Conservation (phyloP, 2,329 filamentous ascomycete species). For the Teratosphaeria destructans region DNA sequence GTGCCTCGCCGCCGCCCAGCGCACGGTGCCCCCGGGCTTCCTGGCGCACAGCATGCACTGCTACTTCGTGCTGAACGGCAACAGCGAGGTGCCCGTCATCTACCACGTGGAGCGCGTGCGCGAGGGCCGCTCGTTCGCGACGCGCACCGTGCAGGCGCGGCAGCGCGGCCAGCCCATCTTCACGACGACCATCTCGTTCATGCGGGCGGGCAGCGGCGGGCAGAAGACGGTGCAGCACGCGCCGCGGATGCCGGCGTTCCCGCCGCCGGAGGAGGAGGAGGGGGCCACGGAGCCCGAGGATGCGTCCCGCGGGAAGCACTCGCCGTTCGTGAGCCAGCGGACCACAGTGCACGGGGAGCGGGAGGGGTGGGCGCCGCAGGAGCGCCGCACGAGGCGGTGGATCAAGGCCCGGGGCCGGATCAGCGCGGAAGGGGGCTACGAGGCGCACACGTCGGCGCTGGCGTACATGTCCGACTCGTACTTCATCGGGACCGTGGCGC, state of each 20-base stretch:
- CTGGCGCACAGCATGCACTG: conserved; percentile 94
- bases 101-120: conserved; percentile 93
- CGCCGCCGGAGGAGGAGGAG: conserved; percentile 30
- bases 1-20: conserved; percentile 75
- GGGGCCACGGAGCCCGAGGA: conserved; percentile 8
- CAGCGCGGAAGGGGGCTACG: conserved; percentile 59
- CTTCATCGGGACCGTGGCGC: conserved; percentile 81
- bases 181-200: conserved; percentile 88
- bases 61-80: conserved; percentile 92
- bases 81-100: conserved; percentile 72
- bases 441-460: conserved; percentile 75
- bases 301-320: conserved; percentile 26
- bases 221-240: conserved; percentile 55
- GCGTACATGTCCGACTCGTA: conserved; percentile 90
- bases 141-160: conserved; percentile 87
- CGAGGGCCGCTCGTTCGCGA: conserved; percentile 80
- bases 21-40: conserved; percentile 72
- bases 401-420: conserved; percentile 65
- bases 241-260: conserved; percentile 39
- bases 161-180: conserved; percentile 87
- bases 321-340: conserved; percentile 49
- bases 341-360: conserved; percentile 46
- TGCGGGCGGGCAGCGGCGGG: conserved; percentile 52
- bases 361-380: conserved; percentile 44
- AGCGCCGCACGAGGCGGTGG: conserved; percentile 59